phyloP scores from a whole-genome alignment of 768 basidiomycete genomes.

The Macrocybe gigantea region DNA sequence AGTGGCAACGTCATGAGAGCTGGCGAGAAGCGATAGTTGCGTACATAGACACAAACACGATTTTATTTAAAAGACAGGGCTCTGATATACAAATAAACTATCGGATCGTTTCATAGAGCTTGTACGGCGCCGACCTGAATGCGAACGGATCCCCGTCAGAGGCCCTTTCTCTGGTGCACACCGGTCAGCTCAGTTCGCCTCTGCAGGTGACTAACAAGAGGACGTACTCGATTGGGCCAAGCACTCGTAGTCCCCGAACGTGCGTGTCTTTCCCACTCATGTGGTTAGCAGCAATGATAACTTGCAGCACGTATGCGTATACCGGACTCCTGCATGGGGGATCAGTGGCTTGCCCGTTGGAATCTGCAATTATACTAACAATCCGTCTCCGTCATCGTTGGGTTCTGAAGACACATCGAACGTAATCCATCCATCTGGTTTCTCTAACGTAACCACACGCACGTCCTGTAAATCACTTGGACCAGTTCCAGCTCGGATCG shows the following conservation, averaged over 20 bases:
- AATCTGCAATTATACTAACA: conserved; percentile 42
- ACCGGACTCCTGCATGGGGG: conserved; percentile 63
- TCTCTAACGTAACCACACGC: conserved; percentile 74
- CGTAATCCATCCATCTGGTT: conserved; percentile 93
- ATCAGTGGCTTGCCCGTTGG: neutral
- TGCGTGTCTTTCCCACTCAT: conserved; percentile 99
- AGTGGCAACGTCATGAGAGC: neutral
- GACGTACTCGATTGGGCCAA: conserved; percentile 75
- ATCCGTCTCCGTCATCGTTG: conserved; percentile 72
- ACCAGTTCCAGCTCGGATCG: conserved; percentile 88
- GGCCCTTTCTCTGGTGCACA: conserved; percentile 33
- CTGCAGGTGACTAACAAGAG: neutral
- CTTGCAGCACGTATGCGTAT: conserved; percentile 83
- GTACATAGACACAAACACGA: neutral
- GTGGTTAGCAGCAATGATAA: conserved; percentile 89
- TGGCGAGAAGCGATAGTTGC: neutral
- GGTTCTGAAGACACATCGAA: conserved; percentile 80
- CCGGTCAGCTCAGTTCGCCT: neutral
- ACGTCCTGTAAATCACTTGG: conserved; percentile 91
- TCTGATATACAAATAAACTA: conserved; percentile 19
- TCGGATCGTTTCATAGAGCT: conserved; percentile 75
- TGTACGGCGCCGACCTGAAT: conserved; percentile 60
- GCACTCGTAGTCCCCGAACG: conserved; percentile 83
- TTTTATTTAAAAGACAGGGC: neutral
- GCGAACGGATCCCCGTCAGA: conserved; percentile 68